A percentile compares a stretch with the other conserved stretches of the same genome.
These are phyloP conservation scores for Prunus mume DNA, from an alignment of 306 rosid species.

Conservation along the genomic window DNA sequence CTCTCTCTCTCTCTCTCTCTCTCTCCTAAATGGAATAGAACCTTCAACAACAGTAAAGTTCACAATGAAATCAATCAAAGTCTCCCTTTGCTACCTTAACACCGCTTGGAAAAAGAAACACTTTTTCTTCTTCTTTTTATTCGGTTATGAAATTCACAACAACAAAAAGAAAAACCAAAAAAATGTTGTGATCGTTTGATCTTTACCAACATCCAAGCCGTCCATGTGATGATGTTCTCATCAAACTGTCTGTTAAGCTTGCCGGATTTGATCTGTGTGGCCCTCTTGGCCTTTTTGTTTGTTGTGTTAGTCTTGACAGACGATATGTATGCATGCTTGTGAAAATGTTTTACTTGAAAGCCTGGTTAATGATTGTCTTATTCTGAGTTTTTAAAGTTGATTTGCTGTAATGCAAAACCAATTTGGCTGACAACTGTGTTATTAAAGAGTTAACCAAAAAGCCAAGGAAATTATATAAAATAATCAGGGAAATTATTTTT, in stretches of 20 bases:
- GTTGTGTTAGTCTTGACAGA: neutral
- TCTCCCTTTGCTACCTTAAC: neutral
- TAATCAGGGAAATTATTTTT: too few relatives aligned
- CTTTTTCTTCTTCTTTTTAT: neutral
- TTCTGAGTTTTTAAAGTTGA: too few relatives aligned
- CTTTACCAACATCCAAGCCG: neutral
- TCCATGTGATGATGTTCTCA: conserved; percentile 5
- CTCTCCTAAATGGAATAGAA: neutral
- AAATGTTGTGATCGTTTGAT: neutral
- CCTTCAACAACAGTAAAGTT: conserved; percentile 5
- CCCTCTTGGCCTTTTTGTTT: neutral
- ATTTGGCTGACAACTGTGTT: too few relatives aligned
- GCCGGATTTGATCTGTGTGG: neutral
- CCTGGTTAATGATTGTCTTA: too few relatives aligned
- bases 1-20: neutral
- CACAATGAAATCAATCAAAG: neutral
- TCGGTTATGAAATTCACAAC: neutral
- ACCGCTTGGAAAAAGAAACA: neutral
- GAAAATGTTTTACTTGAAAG: too few relatives aligned
- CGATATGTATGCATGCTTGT: too few relatives aligned
- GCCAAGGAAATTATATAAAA: too few relatives aligned
- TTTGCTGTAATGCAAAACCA: too few relatives aligned
- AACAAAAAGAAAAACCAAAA: neutral
- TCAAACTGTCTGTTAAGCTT: neutral
- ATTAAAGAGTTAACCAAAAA: too few relatives aligned